Percentiles rank a stretch among this genome's conserved stretches.
Evolutionary conservation across 257 asterid genomes (phyloP).

Genomic region (Nicotiana knightiana): DNA sequence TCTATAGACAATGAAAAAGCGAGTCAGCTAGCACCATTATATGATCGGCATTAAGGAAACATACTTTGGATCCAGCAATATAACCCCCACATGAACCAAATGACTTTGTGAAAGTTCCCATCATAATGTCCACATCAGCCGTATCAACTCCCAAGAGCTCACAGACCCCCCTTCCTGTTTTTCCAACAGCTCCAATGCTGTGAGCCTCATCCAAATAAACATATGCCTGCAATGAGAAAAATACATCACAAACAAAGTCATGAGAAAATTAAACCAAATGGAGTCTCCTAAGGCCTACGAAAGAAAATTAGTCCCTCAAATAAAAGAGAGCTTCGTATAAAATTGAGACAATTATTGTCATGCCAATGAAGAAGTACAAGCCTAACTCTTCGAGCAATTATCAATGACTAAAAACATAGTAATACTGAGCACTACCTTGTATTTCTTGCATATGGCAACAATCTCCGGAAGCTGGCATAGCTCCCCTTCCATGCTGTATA

Average conservation of each 20-base stretch:
- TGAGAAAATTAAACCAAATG: neutral
- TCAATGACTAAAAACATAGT: neutral
- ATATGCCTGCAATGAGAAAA: slow-evolving; percentile 50
- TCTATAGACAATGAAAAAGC: neutral
- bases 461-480: slow-evolving; percentile 96
- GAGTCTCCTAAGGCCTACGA: neutral
- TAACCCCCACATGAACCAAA: slow-evolving; percentile 99
- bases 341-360: neutral
- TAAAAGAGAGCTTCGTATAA: neutral
- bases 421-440: slow-evolving; percentile 49
- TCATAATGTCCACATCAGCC: slow-evolving; percentile 90
- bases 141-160: slow-evolving; percentile 97
- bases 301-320: neutral
- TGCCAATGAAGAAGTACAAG: neutral
- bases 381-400: neutral
- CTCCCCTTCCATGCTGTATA: slow-evolving; percentile 99
- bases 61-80: slow-evolving; percentile 94
- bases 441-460: slow-evolving; percentile 91
- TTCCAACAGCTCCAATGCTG: slow-evolving; percentile 98
- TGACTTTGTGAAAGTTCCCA: slow-evolving; percentile 99
- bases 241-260: slow-evolving; percentile 9
- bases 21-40: slow-evolving; percentile 1
- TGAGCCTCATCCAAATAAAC: slow-evolving; percentile 97
- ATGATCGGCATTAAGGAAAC: slow-evolving; percentile 7
- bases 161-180: slow-evolving; percentile 95